Evolutionary conservation across 2,329 filamentous ascomycete genomes (phyloP).

Genomic region (Sclerotiophoma versabilis): DNA sequence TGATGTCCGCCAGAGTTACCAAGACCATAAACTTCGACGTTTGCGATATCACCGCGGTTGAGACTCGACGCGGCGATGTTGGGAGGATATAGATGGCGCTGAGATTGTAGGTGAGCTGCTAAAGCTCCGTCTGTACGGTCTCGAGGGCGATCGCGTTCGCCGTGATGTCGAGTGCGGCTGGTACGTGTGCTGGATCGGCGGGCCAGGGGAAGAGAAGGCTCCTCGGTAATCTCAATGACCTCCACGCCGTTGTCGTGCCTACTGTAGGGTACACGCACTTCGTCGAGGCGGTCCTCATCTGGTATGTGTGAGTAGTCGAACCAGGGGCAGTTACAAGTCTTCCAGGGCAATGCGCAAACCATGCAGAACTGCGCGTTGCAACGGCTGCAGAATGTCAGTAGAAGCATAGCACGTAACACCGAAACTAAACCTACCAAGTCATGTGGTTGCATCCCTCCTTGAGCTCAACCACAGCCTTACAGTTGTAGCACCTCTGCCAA

Average conservation of each 20-base stretch:
- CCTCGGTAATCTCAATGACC: slow-evolving; percentile 39
- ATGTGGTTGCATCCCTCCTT: slow-evolving; percentile 89
- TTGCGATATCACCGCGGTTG: slow-evolving; percentile 13
- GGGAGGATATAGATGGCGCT: slow-evolving; percentile 42
- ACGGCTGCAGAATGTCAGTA: slow-evolving; percentile 58
- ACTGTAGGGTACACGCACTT: slow-evolving; percentile 44
- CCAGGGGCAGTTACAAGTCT: slow-evolving; percentile 81
- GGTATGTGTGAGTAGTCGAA: slow-evolving; percentile 67
- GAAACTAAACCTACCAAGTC: slow-evolving; percentile 69
- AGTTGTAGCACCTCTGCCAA: slow-evolving; percentile 79
- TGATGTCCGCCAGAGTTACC: slow-evolving; percentile 65
- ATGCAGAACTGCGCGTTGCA: slow-evolving; percentile 89
- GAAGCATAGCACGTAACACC: not conserved
- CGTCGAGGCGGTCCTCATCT: slow-evolving; percentile 61
- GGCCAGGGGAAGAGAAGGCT: slow-evolving; percentile 33
- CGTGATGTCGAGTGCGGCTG: slow-evolving; percentile 31
- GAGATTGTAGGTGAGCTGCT: slow-evolving; percentile 60
- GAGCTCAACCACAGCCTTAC: slow-evolving; percentile 76
- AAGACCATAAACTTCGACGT: slow-evolving; percentile 57
- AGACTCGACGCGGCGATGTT: slow-evolving; percentile 50
- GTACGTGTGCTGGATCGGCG: slow-evolving; percentile 35
- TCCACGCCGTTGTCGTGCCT: slow-evolving; percentile 35
- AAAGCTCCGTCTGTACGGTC: slow-evolving; percentile 59
- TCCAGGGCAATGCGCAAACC: slow-evolving; percentile 83
- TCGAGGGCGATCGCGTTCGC: slow-evolving; percentile 49